A percentile compares a stretch with the other conserved stretches of the same genome.
phyloP scores from a whole-genome alignment of 805 yeast species.

The Kurtzmaniella cleridarum region DNA sequence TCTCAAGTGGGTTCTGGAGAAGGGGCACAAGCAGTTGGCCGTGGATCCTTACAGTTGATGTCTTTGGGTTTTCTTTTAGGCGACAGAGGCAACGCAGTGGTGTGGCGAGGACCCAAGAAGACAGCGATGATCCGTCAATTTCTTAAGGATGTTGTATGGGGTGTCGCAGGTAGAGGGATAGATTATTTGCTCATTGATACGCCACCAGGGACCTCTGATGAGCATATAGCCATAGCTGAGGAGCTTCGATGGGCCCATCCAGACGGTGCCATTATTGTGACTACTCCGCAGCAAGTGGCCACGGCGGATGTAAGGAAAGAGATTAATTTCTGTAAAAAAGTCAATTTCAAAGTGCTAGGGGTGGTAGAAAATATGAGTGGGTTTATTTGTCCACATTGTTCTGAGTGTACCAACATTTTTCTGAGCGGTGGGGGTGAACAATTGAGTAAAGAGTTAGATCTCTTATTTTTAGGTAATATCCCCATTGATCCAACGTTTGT shows the following conservation, averaged over 20 bases:
- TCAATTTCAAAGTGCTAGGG: constrained; percentile 74
- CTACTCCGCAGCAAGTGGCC: constrained; percentile 93
- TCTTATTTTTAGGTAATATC: constrained; percentile 76
- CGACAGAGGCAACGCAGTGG: constrained; percentile 84
- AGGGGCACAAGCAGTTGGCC: constrained; percentile 17
- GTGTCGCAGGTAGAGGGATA: constrained; percentile 43
- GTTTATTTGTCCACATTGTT: constrained; percentile 88
- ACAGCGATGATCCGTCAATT: constrained; percentile 97
- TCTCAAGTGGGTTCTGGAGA: constrained; percentile 2
- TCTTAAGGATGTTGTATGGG: constrained; percentile 89
- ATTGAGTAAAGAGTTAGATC: constrained; percentile 55
- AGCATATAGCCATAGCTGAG: constrained; percentile 95
- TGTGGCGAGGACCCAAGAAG: constrained; percentile 98
- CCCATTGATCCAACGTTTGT: constrained; percentile 94
- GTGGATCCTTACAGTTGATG: constrained; percentile 60
- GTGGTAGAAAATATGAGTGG: constrained; percentile 97
- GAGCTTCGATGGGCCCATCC: constrained; percentile 67
- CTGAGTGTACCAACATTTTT: constrained; percentile 87
- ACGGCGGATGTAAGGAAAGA: constrained; percentile 94
- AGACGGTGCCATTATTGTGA: constrained; percentile 91
- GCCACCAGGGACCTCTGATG: constrained; percentile 99
- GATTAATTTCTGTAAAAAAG: constrained; percentile 85
- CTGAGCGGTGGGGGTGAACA: constrained; percentile 87
- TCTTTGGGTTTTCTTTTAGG: constrained; percentile 83
- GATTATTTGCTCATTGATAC: constrained; percentile 86